Percentiles rank a stretch among this genome's conserved stretches.
Conservation (phyloP, 2,329 filamentous ascomycete species). For the Venturiaceae sp. region DNA sequence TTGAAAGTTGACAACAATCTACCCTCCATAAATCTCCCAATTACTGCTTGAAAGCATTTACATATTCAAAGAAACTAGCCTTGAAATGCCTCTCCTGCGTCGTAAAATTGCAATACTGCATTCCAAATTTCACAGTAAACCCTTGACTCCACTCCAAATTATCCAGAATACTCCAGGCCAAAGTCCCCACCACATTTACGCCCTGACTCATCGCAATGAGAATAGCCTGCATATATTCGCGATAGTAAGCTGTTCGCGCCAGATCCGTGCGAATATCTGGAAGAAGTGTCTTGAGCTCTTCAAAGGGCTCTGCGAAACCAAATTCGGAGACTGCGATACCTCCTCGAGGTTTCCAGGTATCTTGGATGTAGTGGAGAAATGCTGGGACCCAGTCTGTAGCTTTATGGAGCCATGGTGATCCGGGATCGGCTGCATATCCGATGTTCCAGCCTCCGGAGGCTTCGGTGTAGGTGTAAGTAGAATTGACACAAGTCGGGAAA, state of each 20-base stretch:
- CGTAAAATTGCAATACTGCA: slow-evolving; percentile 29
- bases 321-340: slow-evolving; percentile 27
- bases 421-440: slow-evolving; percentile 20
- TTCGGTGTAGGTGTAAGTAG: slow-evolving; percentile 20
- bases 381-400: slow-evolving; percentile 24
- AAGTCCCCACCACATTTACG: slow-evolving; percentile 23
- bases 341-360: slow-evolving; percentile 19
- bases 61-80: slow-evolving; percentile 27
- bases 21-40: not conserved
- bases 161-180: slow-evolving; percentile 27
- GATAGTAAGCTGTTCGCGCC: slow-evolving; percentile 20
- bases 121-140: slow-evolving; percentile 22
- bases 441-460: slow-evolving; percentile 19
- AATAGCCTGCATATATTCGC: slow-evolving; percentile 22
- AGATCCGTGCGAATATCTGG: slow-evolving; percentile 21
- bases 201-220: slow-evolving; percentile 24
- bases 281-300: slow-evolving; percentile 19
- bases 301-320: slow-evolving; percentile 26
- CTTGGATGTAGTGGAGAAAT: slow-evolving; percentile 23
- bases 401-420: slow-evolving; percentile 24
- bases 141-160: slow-evolving; percentile 27
- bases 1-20: no score
- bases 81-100: slow-evolving; percentile 26
- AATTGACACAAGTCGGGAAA: slow-evolving; percentile 24
- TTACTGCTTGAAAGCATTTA: slow-evolving; percentile 18